These are phyloP conservation scores for Crithidia brevicula DNA, from an alignment of 208 protist genomes.

Conservation along the genomic window DNA sequence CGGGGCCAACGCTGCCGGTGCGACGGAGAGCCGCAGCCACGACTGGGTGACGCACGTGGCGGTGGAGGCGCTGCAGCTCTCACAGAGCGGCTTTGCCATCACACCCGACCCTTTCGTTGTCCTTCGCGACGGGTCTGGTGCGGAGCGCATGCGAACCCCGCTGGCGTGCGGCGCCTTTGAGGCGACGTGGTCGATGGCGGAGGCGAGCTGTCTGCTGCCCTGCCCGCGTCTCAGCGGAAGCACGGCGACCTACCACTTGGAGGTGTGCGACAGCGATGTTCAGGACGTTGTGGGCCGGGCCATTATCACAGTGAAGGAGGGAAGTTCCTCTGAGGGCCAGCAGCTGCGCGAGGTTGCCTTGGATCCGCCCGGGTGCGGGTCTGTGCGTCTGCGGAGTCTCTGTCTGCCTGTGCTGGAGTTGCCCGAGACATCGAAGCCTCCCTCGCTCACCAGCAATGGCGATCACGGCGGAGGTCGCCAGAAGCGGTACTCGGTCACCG, in stretches of 20 bases:
- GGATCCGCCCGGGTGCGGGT: slow-evolving; percentile 35
- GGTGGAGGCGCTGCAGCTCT: slow-evolving; percentile 54
- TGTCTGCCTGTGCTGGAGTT: slow-evolving; percentile 26
- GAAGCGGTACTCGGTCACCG: no score
- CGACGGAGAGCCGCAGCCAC: slow-evolving; percentile 33
- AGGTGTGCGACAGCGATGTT: slow-evolving; percentile 85
- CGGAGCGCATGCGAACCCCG: slow-evolving; percentile 64
- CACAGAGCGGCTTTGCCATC: slow-evolving; percentile 40
- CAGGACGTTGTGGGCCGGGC: slow-evolving; percentile 52
- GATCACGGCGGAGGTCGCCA: no score
- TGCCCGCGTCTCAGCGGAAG: slow-evolving; percentile 67
- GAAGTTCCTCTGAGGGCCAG: slow-evolving; percentile 47
- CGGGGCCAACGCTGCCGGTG: slow-evolving; percentile 34
- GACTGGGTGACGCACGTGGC: slow-evolving; percentile 61
- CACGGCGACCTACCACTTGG: slow-evolving; percentile 56
- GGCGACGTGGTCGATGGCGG: slow-evolving; percentile 52
- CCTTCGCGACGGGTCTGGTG: slow-evolving; percentile 50
- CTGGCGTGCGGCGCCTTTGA: slow-evolving; percentile 53
- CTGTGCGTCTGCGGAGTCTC: slow-evolving; percentile 38
- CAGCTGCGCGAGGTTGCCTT: slow-evolving; percentile 58
- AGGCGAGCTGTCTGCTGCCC: slow-evolving; percentile 77
- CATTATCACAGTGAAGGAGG: slow-evolving; percentile 44
- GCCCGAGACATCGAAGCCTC: slow-evolving; percentile 17
- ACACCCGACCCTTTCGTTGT: slow-evolving; percentile 83
- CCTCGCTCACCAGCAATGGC: background rate